Evolutionary conservation across 352 stramenopile genomes (phyloP).

Genomic region (Phytophthora ramorum): DNA sequence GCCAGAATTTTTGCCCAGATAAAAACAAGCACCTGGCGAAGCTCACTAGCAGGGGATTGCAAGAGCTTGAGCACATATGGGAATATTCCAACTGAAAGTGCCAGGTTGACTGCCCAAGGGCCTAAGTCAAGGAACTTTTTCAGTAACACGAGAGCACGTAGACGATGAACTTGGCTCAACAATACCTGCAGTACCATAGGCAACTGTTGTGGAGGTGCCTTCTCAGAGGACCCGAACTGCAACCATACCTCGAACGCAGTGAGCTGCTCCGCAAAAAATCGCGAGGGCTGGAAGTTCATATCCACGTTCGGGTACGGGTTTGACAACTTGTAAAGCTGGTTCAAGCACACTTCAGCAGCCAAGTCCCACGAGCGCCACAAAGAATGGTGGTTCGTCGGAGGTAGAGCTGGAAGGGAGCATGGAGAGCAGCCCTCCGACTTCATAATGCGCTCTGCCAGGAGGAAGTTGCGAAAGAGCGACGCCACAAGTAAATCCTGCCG

Average conservation of each 20-base stretch:
- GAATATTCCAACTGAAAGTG: slow-evolving; percentile 97
- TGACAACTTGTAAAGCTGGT: slow-evolving; percentile 91
- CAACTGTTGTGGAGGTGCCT: slow-evolving; percentile 96
- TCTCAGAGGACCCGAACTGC: slow-evolving; percentile 92
- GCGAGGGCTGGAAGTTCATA: slow-evolving; percentile 85
- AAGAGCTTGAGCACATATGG: slow-evolving; percentile 99
- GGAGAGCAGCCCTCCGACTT: slow-evolving; percentile 85
- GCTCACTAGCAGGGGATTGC: slow-evolving; percentile 94
- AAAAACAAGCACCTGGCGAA: slow-evolving; percentile 95
- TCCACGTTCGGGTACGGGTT: slow-evolving; percentile 72
- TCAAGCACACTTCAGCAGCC: slow-evolving; percentile 97
- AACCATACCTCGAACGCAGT: slow-evolving; percentile 99
- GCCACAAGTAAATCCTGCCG: slow-evolving; percentile 99
- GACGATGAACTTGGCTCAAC: slow-evolving; percentile 96
- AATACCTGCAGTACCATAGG: slow-evolving; percentile 98
- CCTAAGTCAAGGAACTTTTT: slow-evolving; percentile 97
- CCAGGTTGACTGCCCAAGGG: slow-evolving; percentile 90
- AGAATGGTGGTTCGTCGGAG: slow-evolving; percentile 96
- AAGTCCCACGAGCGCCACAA: slow-evolving; percentile 99
- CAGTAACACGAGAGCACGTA: slow-evolving; percentile 95
- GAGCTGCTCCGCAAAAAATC: slow-evolving; percentile 99
- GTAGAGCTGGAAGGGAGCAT: slow-evolving; percentile 94
- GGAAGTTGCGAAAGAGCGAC: slow-evolving; percentile 98
- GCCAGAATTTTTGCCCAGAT: slow-evolving; percentile 95
- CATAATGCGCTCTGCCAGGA: slow-evolving; percentile 98